Conservation (phyloP, 257 asterid genomes). For the Penstemon newberryi region DNA sequence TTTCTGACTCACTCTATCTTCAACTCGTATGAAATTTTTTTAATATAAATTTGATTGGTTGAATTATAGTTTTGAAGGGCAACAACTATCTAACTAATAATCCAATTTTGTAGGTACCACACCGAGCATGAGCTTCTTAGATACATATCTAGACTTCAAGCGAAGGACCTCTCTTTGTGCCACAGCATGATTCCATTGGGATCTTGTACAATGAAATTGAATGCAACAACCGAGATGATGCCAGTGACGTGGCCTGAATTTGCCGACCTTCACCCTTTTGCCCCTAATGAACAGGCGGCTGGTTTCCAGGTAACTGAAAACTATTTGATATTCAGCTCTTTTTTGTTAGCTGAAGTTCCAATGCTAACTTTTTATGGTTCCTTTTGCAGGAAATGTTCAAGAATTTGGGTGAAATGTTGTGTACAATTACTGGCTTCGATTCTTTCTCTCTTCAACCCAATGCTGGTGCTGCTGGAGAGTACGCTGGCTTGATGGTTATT, state of each 20-base stretch:
- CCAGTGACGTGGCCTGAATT: constrained; percentile 96
- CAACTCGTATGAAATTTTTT: constrained; percentile 67
- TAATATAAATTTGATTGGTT: constrained; percentile 8
- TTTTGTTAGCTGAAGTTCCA: no score
- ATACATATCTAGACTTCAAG: constrained; percentile 76
- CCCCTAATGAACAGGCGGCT: constrained; percentile 80
- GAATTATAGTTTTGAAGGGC: constrained; percentile 1
- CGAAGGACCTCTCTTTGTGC: constrained; percentile 92
- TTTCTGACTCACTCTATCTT: constrained; percentile 78
- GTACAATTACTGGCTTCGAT: constrained; percentile 93
- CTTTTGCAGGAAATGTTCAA: constrained; percentile 88
- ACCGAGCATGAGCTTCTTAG: constrained; percentile 97
- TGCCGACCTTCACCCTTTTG: constrained; percentile 87
- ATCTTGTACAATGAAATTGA: constrained; percentile 96
- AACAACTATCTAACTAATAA: constrained; percentile 19
- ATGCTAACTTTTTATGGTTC: not conserved
- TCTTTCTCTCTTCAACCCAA: constrained; percentile 98
- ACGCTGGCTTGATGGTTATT: constrained; percentile 97
- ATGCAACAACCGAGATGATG: constrained; percentile 98
- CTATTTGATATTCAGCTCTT: not conserved
- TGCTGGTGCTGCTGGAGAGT: constrained; percentile 99
- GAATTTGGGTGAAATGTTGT: constrained; percentile 84
- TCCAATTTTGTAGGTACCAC: constrained; percentile 61
- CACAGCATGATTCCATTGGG: constrained; percentile 99
- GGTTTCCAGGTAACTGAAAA: constrained; percentile 73